phyloP scores from a whole-genome alignment of 441 rosid genomes.

The Corymbia calophylla region DNA sequence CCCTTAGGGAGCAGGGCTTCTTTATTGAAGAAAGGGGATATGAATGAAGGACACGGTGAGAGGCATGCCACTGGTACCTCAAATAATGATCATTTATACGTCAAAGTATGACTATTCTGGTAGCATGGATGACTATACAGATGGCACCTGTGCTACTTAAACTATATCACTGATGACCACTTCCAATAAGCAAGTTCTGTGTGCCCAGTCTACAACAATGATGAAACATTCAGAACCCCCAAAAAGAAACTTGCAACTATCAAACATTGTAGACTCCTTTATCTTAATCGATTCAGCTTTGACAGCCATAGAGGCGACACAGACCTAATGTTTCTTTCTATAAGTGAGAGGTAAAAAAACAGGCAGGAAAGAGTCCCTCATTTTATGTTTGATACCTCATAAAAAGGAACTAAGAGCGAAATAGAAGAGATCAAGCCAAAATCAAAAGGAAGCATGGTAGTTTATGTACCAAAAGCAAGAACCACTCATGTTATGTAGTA shows the following conservation, averaged over 20 bases:
- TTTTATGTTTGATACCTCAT: not conserved
- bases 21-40: not conserved
- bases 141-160: not conserved
- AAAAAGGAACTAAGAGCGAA: not conserved
- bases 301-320: not conserved
- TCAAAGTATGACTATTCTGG: not conserved
- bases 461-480: not conserved
- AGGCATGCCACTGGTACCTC: not conserved
- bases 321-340: not conserved
- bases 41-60: not conserved
- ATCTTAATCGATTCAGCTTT: not conserved
- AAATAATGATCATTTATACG: not conserved
- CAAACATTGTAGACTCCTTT: not conserved
- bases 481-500: not conserved
- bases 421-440: not conserved
- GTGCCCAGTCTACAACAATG: not conserved
- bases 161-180: not conserved
- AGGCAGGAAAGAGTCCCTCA: not conserved
- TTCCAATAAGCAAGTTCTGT: not conserved
- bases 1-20: not conserved
- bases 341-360: not conserved
- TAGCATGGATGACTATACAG: not conserved
- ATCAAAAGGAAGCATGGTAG: not conserved
- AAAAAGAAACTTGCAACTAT: not conserved
- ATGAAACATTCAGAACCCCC: not conserved